Evolutionary conservation across 192 early-diverging fungal genomes (phyloP).

Genomic region (Pecoramyces ruminantium): DNA sequence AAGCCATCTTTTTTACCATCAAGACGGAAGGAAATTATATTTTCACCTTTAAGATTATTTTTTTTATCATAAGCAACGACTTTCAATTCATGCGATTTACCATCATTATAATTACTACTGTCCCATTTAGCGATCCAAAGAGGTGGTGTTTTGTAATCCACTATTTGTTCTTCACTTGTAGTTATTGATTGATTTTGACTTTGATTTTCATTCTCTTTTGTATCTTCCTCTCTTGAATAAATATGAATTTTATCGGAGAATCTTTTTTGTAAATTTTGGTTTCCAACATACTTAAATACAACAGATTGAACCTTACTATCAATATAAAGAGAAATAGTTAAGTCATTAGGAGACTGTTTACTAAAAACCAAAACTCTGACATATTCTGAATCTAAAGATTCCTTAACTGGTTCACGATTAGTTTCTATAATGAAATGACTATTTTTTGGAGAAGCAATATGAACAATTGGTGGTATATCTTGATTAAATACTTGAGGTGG

Average conservation of each 20-base stretch:
- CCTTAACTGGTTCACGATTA: slow-evolving; percentile 44
- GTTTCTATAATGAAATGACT: slow-evolving; percentile 48
- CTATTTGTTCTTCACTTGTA: slow-evolving; percentile 5
- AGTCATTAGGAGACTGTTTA: slow-evolving; percentile 12
- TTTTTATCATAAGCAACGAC: slow-evolving; percentile 39
- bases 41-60: slow-evolving; percentile 20
- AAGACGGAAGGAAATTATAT: slow-evolving; percentile 42
- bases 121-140: slow-evolving; percentile 61
- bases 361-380: slow-evolving; percentile 68
- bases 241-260: background rate
- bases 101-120: slow-evolving; percentile 46
- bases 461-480: slow-evolving; percentile 41
- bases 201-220: too few species aligned
- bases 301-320: slow-evolving; percentile 23
- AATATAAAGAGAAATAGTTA: slow-evolving; percentile 23
- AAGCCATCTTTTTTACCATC: slow-evolving; percentile 21
- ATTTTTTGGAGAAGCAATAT: slow-evolving; percentile 81
- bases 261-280: background rate
- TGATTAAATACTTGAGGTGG: slow-evolving; percentile 9
- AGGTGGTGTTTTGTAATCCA: slow-evolving; percentile 26
- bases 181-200: background rate
- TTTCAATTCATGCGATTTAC: slow-evolving; percentile 33
- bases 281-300: slow-evolving; percentile 12
- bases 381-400: slow-evolving; percentile 40
- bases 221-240: slow-evolving; percentile 8